These are phyloP conservation scores for Medakamo hakoo DNA, from an alignment of 139 green algal species.

Conservation along the genomic window DNA sequence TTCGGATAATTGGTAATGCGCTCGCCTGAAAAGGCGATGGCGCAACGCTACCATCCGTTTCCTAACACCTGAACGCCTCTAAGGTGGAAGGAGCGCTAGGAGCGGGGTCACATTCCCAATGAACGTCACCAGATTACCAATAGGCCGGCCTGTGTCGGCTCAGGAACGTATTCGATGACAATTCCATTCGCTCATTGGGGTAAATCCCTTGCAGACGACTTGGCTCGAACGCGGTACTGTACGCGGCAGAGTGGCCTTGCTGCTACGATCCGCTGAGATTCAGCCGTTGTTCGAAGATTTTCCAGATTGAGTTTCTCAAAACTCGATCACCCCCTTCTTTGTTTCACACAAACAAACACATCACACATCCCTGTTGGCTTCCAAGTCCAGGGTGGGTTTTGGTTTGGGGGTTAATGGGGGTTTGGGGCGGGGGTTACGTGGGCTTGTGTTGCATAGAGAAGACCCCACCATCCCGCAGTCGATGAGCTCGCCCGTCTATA, in stretches of 20 bases:
- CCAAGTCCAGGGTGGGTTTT: too few species aligned
- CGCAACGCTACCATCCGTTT: conserved; percentile 70
- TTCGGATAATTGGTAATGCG: conserved; percentile 67
- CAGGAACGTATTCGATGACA: conserved; percentile 50
- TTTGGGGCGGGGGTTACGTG: too few species aligned
- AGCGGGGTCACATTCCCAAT: conserved; percentile 40
- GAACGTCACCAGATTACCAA: conserved; percentile 53
- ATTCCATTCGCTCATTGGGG: conserved; percentile 55
- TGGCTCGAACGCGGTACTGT: conserved; percentile 68
- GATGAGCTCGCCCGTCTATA: too few species aligned
- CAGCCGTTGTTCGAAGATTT: conserved; percentile 33
- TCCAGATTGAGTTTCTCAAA: conserved; percentile 6
- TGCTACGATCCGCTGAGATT: conserved; percentile 73
- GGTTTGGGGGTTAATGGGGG: too few species aligned
- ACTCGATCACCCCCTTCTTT: too few species aligned
- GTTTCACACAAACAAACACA: too few species aligned
- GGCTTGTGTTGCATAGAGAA: too few species aligned
- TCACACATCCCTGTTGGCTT: too few species aligned
- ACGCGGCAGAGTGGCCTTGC: conserved; percentile 69
- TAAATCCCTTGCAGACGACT: conserved; percentile 79
- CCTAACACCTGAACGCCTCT: conserved; percentile 76
- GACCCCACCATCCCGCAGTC: too few species aligned
- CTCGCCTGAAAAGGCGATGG: conserved; percentile 60
- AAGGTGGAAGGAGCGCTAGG: conserved; percentile 59
- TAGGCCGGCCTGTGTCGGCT: conserved; percentile 39